Evolutionary conservation across 257 asterid genomes (phyloP), one percentile per base, ranked within the genome.

Genomic region (Paraleonurus japonicus): DNA sequence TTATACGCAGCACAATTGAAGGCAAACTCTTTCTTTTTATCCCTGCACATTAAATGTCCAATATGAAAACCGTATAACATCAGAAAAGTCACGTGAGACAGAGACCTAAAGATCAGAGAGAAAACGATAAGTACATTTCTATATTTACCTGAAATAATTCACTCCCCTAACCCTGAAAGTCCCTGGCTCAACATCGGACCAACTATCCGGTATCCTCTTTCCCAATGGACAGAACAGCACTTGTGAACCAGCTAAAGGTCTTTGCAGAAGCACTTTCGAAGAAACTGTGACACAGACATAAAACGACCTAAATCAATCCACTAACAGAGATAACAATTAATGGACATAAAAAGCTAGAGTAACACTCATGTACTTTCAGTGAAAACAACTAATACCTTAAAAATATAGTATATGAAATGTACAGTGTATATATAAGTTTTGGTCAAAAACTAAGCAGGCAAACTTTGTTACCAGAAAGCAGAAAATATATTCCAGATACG

Each of bases 241-340:
- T 79, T 95, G 99, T 27, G 97, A 80, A 71, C 99, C 97, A 45
- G 97, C 98, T 69, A 78, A 59, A 35, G 98, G 98, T 70, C 94
- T 86, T 57, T 78, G 93, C 35, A 95, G 78, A 33, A 89, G 65
- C n/a, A 72, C 70, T 84, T 92, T 95, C 3, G 97, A 88, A 55
- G 96, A 89, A 80, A 95, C 98, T 95, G 85, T 74, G 80, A 68
- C 23, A 23, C 7, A 55, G 4, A 62, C 30, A 12, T 2, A 45
- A 45, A 45, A 45, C 19, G 2, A 15, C 11, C 48, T 10, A 41
- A 41, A 41, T 41, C 11, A 35, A 35, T 35, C 37, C 37, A 32
- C 37, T 6, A 32, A 32, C 37, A 6, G 37, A 0, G 35, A 30
- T 32, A 4, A 3, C 37, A 4, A n/a, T n/a, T n/a, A n/a, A 32